Conservation (phyloP, 495 filamentous ascomycete genomes). For the Podospora anserina region DNA sequence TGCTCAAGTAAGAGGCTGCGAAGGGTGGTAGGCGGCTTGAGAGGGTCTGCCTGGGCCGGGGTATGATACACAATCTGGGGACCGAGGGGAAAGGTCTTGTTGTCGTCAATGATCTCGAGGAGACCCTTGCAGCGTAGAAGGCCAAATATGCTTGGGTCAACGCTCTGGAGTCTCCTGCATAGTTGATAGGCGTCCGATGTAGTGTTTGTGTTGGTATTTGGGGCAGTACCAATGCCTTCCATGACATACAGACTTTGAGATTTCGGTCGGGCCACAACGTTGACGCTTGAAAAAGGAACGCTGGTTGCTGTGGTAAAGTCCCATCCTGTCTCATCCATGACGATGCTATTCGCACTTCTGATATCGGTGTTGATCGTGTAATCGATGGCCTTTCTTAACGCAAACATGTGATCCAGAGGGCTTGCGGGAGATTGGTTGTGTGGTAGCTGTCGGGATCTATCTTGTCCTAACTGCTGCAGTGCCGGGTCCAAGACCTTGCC, state of each 20-base stretch:
- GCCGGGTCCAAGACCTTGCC: neutral
- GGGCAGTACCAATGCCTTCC: neutral
- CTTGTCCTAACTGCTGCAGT: neutral
- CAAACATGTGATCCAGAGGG: constrained; percentile 4
- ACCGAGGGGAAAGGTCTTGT: neutral
- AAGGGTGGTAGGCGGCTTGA: neutral
- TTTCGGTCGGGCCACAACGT: neutral
- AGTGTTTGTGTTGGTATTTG: neutral
- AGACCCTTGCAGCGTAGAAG: constrained; percentile 4
- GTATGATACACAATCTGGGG: neutral
- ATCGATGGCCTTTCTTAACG: neutral
- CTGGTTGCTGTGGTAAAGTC: neutral
- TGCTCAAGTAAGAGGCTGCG: neutral
- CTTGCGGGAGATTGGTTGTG: neutral
- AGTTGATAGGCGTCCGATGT: neutral
- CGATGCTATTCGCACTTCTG: neutral
- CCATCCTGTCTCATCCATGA: neutral
- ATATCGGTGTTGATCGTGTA: neutral
- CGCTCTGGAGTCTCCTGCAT: neutral
- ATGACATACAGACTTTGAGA: neutral
- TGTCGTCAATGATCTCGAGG: neutral
- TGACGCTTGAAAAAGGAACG: neutral
- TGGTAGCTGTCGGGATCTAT: neutral
- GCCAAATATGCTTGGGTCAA: constrained; percentile 1
- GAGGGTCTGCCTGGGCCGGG: neutral